Evolutionary conservation across 1,284 basidiomycete genomes (phyloP), one percentile per base, ranked within the genome.

Genomic region (Cryptococcus amylolentus): DNA sequence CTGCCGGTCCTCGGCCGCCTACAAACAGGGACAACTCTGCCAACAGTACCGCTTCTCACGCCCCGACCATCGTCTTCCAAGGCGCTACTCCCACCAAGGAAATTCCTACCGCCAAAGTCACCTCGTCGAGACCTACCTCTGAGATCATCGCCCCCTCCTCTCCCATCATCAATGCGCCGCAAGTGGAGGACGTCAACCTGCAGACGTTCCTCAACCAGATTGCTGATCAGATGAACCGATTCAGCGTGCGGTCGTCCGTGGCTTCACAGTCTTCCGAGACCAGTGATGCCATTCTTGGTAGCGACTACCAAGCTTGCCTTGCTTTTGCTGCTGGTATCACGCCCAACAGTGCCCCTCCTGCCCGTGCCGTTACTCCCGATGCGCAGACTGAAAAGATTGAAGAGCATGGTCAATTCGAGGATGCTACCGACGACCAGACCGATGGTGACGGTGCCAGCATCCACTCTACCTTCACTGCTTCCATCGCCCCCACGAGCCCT

Each of bases 151-250:
- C 54, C 9, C 62, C 65, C 26, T 40, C 48, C 3, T 41, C 55
- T 4, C 49, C 54, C 7, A 59, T 66, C 2, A 59, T 78, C 51
- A 70, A 72, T 31, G 71, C 71, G 8, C 80, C 81, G 0, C 69
- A 76, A 44, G 79, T 80, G 0, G 77, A 78, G 51, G 79, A 83
- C 57, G 75, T 75, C 6, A 79, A 80, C 39, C 77, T 83, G 63
- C 81, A 83, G 63, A 75, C 76, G 49, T 83, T 83, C 74, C 81
- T 83, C 73, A 78, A 81, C 65, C 81, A 84, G 62, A 80, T 84
- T 16, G 81, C 82, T 45, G 79, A 80, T 28, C 81, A 83, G 65
- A 78, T 84, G 50, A 81, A 81, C 66, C 80, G 78, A 16, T 81
- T 83, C 75, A 78, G 75, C 58, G 77, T 74, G 62, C 75, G 76